Percentiles rank a stretch among this genome's conserved stretches.
phyloP scores from a whole-genome alignment of 371 early-diverging fungal genomes.

The Syncephalastrum sp. region DNA sequence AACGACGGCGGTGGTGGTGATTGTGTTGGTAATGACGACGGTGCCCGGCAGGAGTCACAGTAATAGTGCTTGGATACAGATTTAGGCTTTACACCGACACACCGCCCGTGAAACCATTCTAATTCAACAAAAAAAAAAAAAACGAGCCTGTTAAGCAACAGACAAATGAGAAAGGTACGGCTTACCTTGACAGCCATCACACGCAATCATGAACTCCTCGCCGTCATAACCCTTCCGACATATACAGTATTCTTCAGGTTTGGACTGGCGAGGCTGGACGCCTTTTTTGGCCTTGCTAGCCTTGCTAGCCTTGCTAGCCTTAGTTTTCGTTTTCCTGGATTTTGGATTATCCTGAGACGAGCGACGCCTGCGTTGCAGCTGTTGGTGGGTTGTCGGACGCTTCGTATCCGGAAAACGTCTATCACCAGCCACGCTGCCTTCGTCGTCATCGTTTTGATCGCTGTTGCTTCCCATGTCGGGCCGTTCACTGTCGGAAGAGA shows the following conservation, averaged over 20 bases:
- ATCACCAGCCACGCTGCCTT: constrained; percentile 5
- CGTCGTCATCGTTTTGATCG: constrained; percentile 9
- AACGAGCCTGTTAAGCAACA: neutral
- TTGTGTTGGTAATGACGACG: neutral
- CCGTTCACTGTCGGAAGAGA: constrained; percentile 37
- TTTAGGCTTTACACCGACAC: constrained; percentile 60
- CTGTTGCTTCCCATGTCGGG: constrained; percentile 5
- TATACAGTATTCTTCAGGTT: constrained; percentile 42
- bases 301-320: neutral
- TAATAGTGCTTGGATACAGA: constrained; percentile 50
- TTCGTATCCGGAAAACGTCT: constrained; percentile 16
- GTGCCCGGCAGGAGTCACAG: constrained; percentile 39
- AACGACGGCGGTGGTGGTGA: neutral
- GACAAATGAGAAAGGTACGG: neutral
- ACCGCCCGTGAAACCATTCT: constrained; percentile 81
- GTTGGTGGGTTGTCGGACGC: neutral
- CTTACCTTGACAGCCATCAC: constrained; percentile 66
- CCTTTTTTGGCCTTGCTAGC: constrained; percentile 15
- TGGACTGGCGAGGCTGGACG: constrained; percentile 7
- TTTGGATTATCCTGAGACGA: constrained; percentile 2
- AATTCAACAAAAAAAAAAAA: neutral
- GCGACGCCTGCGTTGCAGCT: constrained; percentile 3
- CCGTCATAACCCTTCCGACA: constrained; percentile 66
- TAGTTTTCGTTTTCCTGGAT: constrained; percentile 15
- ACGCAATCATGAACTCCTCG: constrained; percentile 76